These are phyloP conservation scores for Chaetomium olivaceum DNA, from an alignment of 2,329 filamentous ascomycete genomes.

Conservation along the genomic window DNA sequence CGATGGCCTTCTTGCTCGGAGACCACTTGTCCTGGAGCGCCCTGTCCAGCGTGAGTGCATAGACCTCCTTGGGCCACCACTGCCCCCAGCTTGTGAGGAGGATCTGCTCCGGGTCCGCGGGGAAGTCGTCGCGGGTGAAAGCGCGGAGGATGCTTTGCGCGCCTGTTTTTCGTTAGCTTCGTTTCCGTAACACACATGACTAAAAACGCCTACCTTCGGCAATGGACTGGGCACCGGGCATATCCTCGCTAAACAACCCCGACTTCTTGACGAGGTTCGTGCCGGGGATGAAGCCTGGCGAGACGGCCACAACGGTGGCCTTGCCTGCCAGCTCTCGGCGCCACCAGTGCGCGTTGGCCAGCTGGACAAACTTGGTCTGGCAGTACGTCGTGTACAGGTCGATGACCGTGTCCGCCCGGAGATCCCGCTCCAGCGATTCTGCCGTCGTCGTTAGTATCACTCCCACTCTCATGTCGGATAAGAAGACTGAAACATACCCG, in stretches of 20 bases:
- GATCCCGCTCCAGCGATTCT: conserved; percentile 43
- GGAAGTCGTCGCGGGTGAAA: conserved; percentile 48
- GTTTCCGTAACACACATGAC: not conserved
- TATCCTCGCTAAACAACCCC: conserved; percentile 34
- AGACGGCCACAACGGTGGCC: conserved; percentile 53
- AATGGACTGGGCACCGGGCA: conserved; percentile 51
- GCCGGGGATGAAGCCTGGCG: conserved; percentile 53
- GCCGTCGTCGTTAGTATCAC: not conserved
- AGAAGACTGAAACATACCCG: conserved; percentile 34
- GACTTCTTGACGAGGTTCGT: conserved; percentile 45
- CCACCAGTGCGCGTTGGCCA: conserved; percentile 58
- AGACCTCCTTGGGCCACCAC: conserved; percentile 53
- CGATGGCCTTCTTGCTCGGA: conserved; percentile 49
- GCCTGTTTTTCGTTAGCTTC: conserved; percentile 39
- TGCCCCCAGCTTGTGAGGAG: conserved; percentile 59
- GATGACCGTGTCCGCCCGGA: conserved; percentile 44
- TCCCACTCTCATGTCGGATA: not conserved
- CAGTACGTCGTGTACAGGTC: conserved; percentile 40
- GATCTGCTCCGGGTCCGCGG: conserved; percentile 52
- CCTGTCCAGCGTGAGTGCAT: conserved; percentile 46
- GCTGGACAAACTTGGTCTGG: conserved; percentile 52
- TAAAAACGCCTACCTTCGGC: conserved; percentile 44
- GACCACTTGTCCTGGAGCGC: conserved; percentile 54
- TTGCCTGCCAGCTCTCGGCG: conserved; percentile 49
- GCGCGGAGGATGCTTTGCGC: conserved; percentile 49